phyloP scores from a whole-genome alignment of 169 alveolate genomes.

The Eimeria praecox region DNA sequence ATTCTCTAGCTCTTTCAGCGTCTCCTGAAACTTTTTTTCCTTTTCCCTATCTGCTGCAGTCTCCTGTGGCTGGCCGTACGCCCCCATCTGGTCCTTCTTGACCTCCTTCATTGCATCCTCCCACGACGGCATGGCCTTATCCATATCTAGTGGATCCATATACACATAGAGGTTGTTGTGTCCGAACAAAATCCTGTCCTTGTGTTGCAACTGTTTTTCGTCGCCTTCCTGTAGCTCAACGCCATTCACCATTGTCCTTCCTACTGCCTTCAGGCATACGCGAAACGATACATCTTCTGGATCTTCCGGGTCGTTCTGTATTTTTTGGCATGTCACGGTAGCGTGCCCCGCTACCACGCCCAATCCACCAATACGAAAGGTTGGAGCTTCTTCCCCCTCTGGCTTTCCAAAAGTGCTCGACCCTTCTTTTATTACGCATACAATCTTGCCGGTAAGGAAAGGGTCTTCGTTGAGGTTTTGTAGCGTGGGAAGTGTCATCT shows the following conservation, averaged over 20 bases:
- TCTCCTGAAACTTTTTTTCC: constrained; percentile 68
- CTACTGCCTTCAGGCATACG: constrained; percentile 59
- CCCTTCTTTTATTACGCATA: constrained; percentile 84
- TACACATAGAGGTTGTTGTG: constrained; percentile 80
- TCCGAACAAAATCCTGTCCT: constrained; percentile 82
- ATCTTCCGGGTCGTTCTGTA: constrained; percentile 54
- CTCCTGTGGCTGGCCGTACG: constrained; percentile 59
- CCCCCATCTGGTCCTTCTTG: constrained; percentile 77
- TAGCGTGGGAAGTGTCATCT: constrained; percentile 86
- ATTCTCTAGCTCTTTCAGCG: constrained; percentile 69
- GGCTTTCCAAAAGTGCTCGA: constrained; percentile 90
- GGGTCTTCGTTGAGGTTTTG: constrained; percentile 94
- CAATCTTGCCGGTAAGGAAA: constrained; percentile 89
- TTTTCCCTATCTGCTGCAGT: constrained; percentile 62
- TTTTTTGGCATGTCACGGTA: constrained; percentile 11
- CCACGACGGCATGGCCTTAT: constrained; percentile 81
- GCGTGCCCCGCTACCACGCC: constrained; percentile 81
- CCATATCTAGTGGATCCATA: constrained; percentile 77
- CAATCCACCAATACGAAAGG: constrained; percentile 78
- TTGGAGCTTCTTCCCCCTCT: constrained; percentile 82
- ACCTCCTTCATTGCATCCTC: constrained; percentile 84
- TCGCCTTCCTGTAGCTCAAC: constrained; percentile 63
- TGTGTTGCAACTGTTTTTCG: constrained; percentile 52
- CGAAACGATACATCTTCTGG: constrained; percentile 49
- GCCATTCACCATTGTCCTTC: constrained; percentile 82